Evolutionary conservation across 2,329 filamentous ascomycete species (phyloP), one percentile per base, ranked within the genome.

Genomic region (Westerdykella sp.): DNA sequence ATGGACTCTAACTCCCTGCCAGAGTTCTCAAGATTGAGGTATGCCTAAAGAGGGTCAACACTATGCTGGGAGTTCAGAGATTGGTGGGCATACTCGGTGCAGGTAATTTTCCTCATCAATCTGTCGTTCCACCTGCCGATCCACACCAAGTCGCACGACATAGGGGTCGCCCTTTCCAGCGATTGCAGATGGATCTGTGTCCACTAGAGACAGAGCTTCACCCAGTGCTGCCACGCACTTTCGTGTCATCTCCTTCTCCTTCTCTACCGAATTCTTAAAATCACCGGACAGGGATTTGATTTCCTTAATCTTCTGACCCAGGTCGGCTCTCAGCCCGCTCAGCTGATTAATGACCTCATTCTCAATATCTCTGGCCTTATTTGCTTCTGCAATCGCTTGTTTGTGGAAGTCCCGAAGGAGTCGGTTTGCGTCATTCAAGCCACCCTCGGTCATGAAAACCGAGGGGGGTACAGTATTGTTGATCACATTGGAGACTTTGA

Each of bases 31-130:
- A 98, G 76, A 63, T 98, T 97, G 40, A 96, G 75, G 59, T 94
- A 96, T 9, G 93, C 93, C 85, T 95, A 45, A 14, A 21, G 15
- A 18, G 13, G 42, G 63, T 37, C 57, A 57, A 59, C 43, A 34
- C 34, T 18, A 34, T 23, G n/a, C 16, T 11, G 35, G 14, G 12
- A 31, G 21, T 12, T n/a, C 16, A 7, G 7, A 4, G 22, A 10
- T 31, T 16, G 22, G 12, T 3, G 4, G 7, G 63, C 80, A 67
- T 70, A 90, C 87, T 69, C 90, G 80, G 63, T 97, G 93, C 14
- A 98, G 71, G 60, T 98, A 98, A 63, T 97, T 97, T 63, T 98
- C 93, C 66, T 98, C 93, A 54, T 95, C 87, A 43, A 98, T 81
- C 68, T 97, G 93, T 59, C 81, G 85, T 68, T 95, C 90, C 22